phyloP scores from a whole-genome alignment of 2,329 filamentous ascomycete species.

The Cordyceps cateniannulata region DNA sequence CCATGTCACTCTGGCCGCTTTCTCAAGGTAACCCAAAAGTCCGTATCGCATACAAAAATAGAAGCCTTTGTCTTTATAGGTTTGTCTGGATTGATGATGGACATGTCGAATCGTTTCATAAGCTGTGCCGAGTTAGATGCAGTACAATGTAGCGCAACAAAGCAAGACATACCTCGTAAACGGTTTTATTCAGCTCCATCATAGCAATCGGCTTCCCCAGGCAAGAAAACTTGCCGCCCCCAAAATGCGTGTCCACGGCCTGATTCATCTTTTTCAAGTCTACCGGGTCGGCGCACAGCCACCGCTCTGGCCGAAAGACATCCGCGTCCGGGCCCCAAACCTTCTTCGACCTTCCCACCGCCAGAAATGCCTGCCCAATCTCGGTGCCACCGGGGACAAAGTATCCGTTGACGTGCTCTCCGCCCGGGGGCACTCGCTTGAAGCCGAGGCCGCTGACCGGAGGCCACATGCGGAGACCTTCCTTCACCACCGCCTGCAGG shows the following conservation, averaged over 20 bases:
- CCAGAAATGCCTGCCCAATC: conserved; percentile 49
- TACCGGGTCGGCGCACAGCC: conserved; percentile 34
- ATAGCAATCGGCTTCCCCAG: conserved; percentile 41
- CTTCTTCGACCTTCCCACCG: conserved; percentile 40
- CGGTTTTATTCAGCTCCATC: conserved; percentile 42
- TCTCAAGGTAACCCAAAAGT: conserved; percentile 29
- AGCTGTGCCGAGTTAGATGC: conserved; percentile 19
- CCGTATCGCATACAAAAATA: conserved; percentile 28
- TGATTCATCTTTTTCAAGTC: conserved; percentile 28
- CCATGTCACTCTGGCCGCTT: conserved; percentile 9
- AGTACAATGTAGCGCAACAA: not conserved
- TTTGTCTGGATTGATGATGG: conserved; percentile 25
- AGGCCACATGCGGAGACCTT: conserved; percentile 49
- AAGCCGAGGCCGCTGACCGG: conserved; percentile 48
- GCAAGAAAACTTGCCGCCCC: conserved; percentile 38
- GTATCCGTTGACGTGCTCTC: conserved; percentile 43
- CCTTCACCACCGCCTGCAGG: conserved; percentile 51
- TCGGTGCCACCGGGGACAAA: conserved; percentile 46
- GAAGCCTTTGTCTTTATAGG: conserved; percentile 28
- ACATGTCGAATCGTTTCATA: conserved; percentile 27
- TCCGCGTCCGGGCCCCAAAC: conserved; percentile 48
- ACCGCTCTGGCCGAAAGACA: conserved; percentile 46
- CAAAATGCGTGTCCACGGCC: conserved; percentile 38
- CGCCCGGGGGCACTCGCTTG: conserved; percentile 44
- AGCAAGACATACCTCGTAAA: conserved; percentile 35